Conservation (phyloP, 1,284 basidiomycete species). For the Pascua sp. region DNA sequence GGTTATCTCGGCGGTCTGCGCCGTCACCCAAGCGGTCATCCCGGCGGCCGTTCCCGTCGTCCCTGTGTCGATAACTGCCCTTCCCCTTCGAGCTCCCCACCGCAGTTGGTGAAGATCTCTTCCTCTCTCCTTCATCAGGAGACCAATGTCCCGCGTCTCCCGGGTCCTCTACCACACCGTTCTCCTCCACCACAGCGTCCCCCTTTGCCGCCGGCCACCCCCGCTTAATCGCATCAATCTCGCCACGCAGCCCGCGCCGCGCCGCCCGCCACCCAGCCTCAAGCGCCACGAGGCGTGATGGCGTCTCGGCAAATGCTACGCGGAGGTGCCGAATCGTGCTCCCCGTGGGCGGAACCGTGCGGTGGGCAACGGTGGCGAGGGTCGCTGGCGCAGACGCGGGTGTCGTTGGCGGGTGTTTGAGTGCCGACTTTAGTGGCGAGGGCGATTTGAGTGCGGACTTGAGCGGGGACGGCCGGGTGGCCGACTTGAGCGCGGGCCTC, state of each 20-base stretch:
- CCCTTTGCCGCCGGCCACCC: background rate
- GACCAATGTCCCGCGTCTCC: no score
- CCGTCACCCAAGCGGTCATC: background rate
- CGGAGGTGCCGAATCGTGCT: constrained; percentile 13
- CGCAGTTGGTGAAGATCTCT: no score
- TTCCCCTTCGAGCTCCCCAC: no score
- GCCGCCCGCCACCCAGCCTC: constrained; percentile 35
- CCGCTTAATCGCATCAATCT: constrained; percentile 8
- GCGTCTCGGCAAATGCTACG: constrained; percentile 31
- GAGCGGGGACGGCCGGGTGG: no score
- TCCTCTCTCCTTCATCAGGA: no score
- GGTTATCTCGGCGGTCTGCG: no score
- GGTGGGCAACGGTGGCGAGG: background rate
- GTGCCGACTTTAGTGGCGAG: no score
- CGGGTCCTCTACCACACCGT: no score
- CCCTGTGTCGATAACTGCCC: background rate
- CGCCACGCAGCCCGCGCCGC: constrained; percentile 2
- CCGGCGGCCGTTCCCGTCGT: background rate
- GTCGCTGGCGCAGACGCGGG: background rate
- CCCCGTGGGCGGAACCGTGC: constrained; percentile 1
- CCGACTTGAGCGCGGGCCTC: no score
- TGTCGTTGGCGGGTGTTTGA: no score
- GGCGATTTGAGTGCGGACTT: no score
- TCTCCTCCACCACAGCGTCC: no score
- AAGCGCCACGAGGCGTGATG: constrained; percentile 27